Percentiles rank a stretch among this genome's conserved stretches.
Conservation (phyloP, 163 green algal species). For the Chlorella variabilis region DNA sequence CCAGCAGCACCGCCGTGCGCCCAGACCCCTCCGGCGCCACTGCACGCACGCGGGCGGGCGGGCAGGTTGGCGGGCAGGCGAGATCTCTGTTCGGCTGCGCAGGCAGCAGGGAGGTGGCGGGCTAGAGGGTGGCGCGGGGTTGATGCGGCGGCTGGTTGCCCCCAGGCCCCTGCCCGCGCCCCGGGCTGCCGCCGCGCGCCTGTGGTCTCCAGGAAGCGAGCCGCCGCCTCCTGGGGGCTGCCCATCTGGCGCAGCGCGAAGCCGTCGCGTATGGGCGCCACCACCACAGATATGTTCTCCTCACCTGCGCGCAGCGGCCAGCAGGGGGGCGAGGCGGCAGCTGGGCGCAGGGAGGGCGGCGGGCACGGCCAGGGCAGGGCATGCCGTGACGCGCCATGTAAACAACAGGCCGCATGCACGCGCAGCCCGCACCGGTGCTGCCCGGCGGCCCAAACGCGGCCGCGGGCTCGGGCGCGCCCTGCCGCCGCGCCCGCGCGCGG, state of each 20-base stretch:
- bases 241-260: constrained; percentile 80
- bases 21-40: constrained; percentile 37
- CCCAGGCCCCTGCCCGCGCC: not conserved
- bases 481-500: constrained; percentile 4
- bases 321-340: not conserved
- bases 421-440: constrained; percentile 47
- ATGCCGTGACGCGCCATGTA: not conserved
- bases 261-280: constrained; percentile 76
- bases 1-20: constrained; percentile 55
- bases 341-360: too few species aligned
- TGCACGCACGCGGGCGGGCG: too few species aligned
- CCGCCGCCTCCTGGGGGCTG: constrained; percentile 56
- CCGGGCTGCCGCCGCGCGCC: not conserved
- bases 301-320: not conserved
- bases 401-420: not conserved
- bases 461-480: constrained; percentile 64
- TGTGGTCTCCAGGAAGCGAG: constrained; percentile 65
- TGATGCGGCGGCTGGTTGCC: too few species aligned
- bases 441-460: constrained; percentile 81
- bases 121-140: too few species aligned
- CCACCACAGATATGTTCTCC: constrained; percentile 85
- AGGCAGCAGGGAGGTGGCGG: too few species aligned
- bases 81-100: not conserved
- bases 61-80: too few species aligned
- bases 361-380: not conserved